phyloP scores from a whole-genome alignment of 768 basidiomycete species.

The Leccinum subtestaceum region DNA sequence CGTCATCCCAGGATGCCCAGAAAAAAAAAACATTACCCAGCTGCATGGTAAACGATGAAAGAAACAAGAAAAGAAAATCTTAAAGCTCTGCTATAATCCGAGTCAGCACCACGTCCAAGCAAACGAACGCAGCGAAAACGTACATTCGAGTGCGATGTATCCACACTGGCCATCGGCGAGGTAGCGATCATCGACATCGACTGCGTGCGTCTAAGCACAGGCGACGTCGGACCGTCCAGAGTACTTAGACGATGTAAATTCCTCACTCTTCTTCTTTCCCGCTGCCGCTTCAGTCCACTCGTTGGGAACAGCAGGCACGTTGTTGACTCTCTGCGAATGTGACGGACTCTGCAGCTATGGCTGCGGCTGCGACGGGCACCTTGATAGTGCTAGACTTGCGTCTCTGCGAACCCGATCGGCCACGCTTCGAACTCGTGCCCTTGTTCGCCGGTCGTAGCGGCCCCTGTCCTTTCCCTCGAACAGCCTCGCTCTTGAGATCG shows the following conservation, averaged over 20 bases:
- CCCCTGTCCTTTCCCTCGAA: not conserved
- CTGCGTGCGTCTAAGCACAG: constrained; percentile 25
- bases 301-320: not conserved
- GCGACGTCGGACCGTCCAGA: constrained; percentile 7
- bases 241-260: not conserved
- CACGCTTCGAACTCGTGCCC: constrained; percentile 6
- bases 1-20: not conserved
- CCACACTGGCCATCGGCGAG: constrained; percentile 9
- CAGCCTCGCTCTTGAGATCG: constrained; percentile 4
- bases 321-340: not conserved
- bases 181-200: constrained; percentile 26
- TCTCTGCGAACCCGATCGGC: constrained; percentile 2
- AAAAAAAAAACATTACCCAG: constrained; percentile 3
- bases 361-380: not conserved
- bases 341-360: constrained; percentile 1
- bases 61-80: not conserved
- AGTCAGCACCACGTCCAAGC: constrained; percentile 1
- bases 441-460: not conserved
- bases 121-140: not conserved
- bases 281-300: not conserved
- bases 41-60: not conserved
- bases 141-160: constrained; percentile 14
- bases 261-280: not conserved
- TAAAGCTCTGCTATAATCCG: constrained; percentile 20
- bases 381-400: constrained; percentile 9